Conservation (phyloP, 768 basidiomycete species). For the Termitomyces sp. region DNA sequence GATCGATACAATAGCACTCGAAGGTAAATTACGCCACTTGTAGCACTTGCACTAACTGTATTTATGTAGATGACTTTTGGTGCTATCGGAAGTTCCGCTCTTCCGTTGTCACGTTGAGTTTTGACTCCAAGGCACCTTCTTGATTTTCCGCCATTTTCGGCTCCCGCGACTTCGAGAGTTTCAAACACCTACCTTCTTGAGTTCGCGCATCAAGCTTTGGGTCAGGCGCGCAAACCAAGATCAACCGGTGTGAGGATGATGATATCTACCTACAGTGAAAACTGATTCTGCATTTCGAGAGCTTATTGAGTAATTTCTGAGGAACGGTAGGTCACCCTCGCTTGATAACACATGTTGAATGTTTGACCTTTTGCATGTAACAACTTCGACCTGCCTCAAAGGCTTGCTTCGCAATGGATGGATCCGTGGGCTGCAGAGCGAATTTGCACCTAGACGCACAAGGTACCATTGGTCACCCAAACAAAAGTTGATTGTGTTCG, state of each 20-base stretch:
- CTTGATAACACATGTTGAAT: too few relatives aligned
- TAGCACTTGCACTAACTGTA: constrained; percentile 44
- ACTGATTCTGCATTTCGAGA: too few relatives aligned
- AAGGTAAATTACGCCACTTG: constrained; percentile 38
- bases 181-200: neutral
- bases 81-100: constrained; percentile 17
- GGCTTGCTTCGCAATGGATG: too few relatives aligned
- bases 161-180: neutral
- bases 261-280: too few relatives aligned
- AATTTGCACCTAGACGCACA: too few relatives aligned
- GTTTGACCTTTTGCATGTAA: too few relatives aligned
- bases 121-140: neutral
- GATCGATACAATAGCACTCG: constrained; percentile 34
- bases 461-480: too few relatives aligned
- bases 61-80: constrained; percentile 9
- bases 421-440: too few relatives aligned
- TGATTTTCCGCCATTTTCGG: neutral
- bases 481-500: too few relatives aligned
- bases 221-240: neutral
- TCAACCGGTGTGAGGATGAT: neutral
- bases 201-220: neutral
- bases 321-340: too few relatives aligned
- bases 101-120: constrained; percentile 13
- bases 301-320: too few relatives aligned
- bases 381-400: too few relatives aligned